Evolutionary conservation across 1,139 yeast genomes (phyloP), one percentile per base, ranked within the genome.

Genomic region (Yamadazyma blattariae): DNA sequence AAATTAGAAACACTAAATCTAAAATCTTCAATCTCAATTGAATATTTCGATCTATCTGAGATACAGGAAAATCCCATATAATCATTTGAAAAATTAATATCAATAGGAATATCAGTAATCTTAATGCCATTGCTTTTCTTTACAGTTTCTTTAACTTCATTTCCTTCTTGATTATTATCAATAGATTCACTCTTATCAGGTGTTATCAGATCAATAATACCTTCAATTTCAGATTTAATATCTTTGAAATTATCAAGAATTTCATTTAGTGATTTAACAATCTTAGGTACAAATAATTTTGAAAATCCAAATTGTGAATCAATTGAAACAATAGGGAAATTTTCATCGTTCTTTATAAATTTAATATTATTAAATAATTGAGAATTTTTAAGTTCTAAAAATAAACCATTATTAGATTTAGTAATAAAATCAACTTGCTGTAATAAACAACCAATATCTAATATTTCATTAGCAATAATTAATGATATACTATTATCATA

Each of bases 1-100:
- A 41, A 29, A 27, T 46, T 49, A 2, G 53, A 49, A 14, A 64
- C 51, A 41, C 62, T 62, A 45, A 18, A 48, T 32, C 11, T 56
- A 52, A 20, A 51, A 29, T 47, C 50, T 35, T 47, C 50, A 7
- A 36, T 13, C 30, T 46, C 74, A 31, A 66, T 46, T 0, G 71
- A 54, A 33, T 54, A 55, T 32, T 61, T 63, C 1, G 69, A 50
- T 28, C 56, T 59, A 14, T 59, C 62, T 8, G 56, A 46, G 35
- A 56, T 50, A 2, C 67, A 52, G 0, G 70, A 59, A 15, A 69
- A 33, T 7, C 71, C 71, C 29, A 64, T 42, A 39, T 68, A 68
- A 32, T 68, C 66, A 36, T 62, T 65, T 2, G 52, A 38, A 30
- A 64, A 40, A 11, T 49, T 51, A n/a, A 58, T 30, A 30, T 54